Percentiles rank a stretch among this genome's conserved stretches.
phyloP scores from a whole-genome alignment of 352 stramenopile genomes.

The Salisapilia sapeloensis region DNA sequence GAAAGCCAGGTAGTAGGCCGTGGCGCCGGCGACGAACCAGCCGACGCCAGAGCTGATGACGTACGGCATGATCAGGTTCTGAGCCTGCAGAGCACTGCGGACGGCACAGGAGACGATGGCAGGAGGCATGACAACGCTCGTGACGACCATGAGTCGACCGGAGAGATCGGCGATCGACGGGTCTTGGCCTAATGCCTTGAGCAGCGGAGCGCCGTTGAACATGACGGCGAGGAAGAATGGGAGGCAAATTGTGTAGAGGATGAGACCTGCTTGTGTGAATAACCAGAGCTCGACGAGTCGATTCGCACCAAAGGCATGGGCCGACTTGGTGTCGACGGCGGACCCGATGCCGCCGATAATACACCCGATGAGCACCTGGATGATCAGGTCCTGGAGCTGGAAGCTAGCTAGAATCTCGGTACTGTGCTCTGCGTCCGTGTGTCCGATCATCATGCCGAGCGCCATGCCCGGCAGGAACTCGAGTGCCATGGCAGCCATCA shows the following conservation, averaged over 20 bases:
- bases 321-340: constrained; percentile 17
- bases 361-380: constrained; percentile 1
- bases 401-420: constrained; percentile 16
- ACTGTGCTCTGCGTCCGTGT: constrained; percentile 10
- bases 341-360: constrained; percentile 9
- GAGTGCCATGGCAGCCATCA: constrained; percentile 19
- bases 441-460: constrained; percentile 14
- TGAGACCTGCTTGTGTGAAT: constrained; percentile 14
- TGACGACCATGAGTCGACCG: constrained; percentile 7
- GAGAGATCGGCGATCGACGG: constrained; percentile 8
- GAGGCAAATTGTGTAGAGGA: constrained; percentile 6
- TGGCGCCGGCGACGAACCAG: constrained; percentile 4
- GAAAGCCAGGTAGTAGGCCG: constrained; percentile 19
- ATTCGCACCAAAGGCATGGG: constrained; percentile 18
- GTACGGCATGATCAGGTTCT: constrained; percentile 20
- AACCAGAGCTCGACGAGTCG: constrained; percentile 18
- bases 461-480: constrained; percentile 17
- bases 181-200: constrained; percentile 16
- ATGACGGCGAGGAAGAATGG: constrained; percentile 5
- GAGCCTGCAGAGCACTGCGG: constrained; percentile 13
- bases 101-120: constrained; percentile 8
- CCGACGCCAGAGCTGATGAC: constrained; percentile 7
- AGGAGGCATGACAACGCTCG: constrained; percentile 8
- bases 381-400: constrained; percentile 5
- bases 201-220: constrained; percentile 8